phyloP scores from a whole-genome alignment of 225 moss, liverwort and hornwort genomes.

The Neckera pumila region DNA sequence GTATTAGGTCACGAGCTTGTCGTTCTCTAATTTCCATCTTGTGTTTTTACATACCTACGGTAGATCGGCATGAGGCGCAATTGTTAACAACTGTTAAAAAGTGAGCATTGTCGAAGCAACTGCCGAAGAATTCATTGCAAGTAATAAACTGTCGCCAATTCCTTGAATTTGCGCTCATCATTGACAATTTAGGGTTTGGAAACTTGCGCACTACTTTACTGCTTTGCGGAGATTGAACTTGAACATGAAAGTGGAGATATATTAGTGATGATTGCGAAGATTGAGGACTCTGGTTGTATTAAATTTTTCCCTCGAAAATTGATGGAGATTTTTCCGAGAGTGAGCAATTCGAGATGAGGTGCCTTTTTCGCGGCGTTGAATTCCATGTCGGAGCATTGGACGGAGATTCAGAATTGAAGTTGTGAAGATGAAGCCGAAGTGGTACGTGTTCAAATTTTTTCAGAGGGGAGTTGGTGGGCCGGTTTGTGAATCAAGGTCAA shows the following conservation, averaged over 20 bases:
- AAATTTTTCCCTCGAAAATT: no score
- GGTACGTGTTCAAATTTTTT: not conserved
- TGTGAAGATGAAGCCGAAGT: not conserved
- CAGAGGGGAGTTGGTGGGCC: not conserved
- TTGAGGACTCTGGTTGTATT: not conserved
- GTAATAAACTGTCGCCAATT: not conserved
- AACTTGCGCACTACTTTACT: not conserved
- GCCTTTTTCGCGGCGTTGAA: not conserved
- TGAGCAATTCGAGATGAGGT: not conserved
- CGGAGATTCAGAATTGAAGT: not conserved
- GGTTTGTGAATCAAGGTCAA: not conserved
- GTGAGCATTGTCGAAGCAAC: not conserved
- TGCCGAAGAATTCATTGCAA: not conserved
- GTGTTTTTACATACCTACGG: no score
- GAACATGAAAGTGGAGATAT: not conserved
- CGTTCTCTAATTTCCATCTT: not conserved
- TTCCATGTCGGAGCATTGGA: not conserved
- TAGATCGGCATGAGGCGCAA: no score
- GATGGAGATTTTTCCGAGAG: not conserved
- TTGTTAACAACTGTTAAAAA: not conserved
- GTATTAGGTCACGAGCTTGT: not conserved
- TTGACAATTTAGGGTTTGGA: not conserved
- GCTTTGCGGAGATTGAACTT: not conserved
- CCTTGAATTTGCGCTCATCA: not conserved
- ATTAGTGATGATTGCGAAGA: not conserved